A percentile compares a stretch with the other conserved stretches of the same genome.
These are phyloP conservation scores for Coniochaeta sp. DNA, from an alignment of 2,329 filamentous ascomycete genomes.

Conservation along the genomic window DNA sequence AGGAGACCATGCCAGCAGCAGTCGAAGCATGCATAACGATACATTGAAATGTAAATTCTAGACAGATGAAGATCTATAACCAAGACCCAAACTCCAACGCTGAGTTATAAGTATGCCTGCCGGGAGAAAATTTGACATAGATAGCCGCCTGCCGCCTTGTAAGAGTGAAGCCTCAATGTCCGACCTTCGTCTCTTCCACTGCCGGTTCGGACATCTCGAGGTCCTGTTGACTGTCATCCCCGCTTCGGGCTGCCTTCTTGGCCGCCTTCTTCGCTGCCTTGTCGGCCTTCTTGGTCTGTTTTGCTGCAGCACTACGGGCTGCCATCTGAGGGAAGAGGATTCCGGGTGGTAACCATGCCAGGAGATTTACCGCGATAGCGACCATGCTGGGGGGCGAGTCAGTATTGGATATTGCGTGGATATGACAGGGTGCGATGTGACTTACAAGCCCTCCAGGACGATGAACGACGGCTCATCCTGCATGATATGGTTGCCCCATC, in stretches of 20 bases:
- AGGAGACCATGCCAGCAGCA: background rate
- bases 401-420: background rate
- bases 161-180: background rate
- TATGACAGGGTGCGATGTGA: background rate
- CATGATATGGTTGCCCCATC: slow-evolving; percentile 58
- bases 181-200: background rate
- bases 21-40: background rate
- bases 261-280: slow-evolving; percentile 6
- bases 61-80: background rate
- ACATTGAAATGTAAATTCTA: background rate
- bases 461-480: slow-evolving; percentile 53
- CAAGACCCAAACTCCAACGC: background rate
- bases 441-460: slow-evolving; percentile 46
- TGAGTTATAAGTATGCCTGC: background rate
- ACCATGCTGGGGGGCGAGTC: slow-evolving; percentile 30
- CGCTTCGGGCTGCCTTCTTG: background rate
- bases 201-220: background rate
- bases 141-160: background rate
- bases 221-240: background rate
- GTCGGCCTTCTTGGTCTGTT: slow-evolving; percentile 13
- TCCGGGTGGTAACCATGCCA: slow-evolving; percentile 47
- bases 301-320: slow-evolving; percentile 17
- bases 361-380: slow-evolving; percentile 37
- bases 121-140: background rate
- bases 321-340: slow-evolving; percentile 48